phyloP scores from a whole-genome alignment of 192 early-diverging fungal genomes.

The Umbelopsis vinacea region DNA sequence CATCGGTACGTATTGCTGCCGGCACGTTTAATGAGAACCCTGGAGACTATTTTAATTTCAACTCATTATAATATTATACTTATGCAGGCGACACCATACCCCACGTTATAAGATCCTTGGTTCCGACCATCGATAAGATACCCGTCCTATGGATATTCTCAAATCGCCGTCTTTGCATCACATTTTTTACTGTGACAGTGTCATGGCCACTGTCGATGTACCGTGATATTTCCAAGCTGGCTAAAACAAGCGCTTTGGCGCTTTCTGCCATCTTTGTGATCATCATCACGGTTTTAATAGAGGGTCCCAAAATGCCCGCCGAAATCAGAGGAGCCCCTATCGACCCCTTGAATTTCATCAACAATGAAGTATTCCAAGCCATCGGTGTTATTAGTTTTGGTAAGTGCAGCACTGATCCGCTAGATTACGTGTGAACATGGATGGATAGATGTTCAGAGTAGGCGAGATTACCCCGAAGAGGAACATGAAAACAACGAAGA shows the following conservation, averaged over 20 bases:
- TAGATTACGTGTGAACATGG: not conserved
- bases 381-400: slow-evolving; percentile 93
- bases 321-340: slow-evolving; percentile 53
- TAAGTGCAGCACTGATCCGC: slow-evolving; percentile 19
- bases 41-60: not conserved
- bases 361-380: slow-evolving; percentile 72
- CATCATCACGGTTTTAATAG: slow-evolving; percentile 69
- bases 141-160: slow-evolving; percentile 66
- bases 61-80: slow-evolving; percentile 27
- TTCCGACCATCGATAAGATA: slow-evolving; percentile 59
- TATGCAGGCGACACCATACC: slow-evolving; percentile 87
- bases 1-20: slow-evolving; percentile 30
- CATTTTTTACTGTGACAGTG: slow-evolving; percentile 74
- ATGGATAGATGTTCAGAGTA: not conserved
- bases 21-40: not conserved
- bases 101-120: slow-evolving; percentile 73
- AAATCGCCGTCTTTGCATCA: slow-evolving; percentile 75
- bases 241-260: slow-evolving; percentile 87
- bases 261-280: slow-evolving; percentile 83
- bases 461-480: not conserved
- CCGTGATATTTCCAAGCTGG: slow-evolving; percentile 85
- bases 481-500: not conserved
- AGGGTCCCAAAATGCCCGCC: slow-evolving; percentile 63
- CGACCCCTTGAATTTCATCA: slow-evolving; percentile 43
- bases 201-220: slow-evolving; percentile 88